A percentile compares a stretch with the other conserved stretches of the same genome.
phyloP scores from a whole-genome alignment of 352 stramenopile species.

The Lagenidium giganteum region DNA sequence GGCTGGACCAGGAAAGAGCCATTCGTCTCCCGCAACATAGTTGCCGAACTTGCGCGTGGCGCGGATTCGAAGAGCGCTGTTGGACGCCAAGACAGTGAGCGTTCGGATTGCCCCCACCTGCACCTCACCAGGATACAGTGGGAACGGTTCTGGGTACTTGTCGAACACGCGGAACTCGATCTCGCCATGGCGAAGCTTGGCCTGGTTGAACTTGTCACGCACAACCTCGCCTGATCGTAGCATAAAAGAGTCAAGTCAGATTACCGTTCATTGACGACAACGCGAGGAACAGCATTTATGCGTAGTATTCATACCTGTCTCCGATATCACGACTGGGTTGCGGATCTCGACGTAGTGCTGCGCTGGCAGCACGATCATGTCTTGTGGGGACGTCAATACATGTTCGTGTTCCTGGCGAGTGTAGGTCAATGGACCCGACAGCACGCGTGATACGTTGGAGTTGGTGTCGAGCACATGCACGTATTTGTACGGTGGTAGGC shows the following conservation, averaged over 20 bases:
- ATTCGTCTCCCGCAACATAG: conserved; percentile 47
- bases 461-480: conserved; percentile 68
- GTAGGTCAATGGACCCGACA: conserved; percentile 52
- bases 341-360: conserved; percentile 59
- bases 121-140: conserved; percentile 47
- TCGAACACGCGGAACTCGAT: conserved; percentile 56
- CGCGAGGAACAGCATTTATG: too few relatives aligned
- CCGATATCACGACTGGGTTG: conserved; percentile 39
- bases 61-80: conserved; percentile 42
- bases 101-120: conserved; percentile 31
- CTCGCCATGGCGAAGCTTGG: conserved; percentile 58
- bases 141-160: conserved; percentile 52
- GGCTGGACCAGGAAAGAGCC: conserved; percentile 47
- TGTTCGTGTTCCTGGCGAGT: conserved; percentile 61
- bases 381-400: conserved; percentile 34
- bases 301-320: too few relatives aligned
- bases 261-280: too few relatives aligned
- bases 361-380: conserved; percentile 58
- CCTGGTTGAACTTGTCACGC: conserved; percentile 47
- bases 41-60: conserved; percentile 39
- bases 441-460: conserved; percentile 57
- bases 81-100: conserved; percentile 36
- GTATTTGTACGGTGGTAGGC: conserved; percentile 63
- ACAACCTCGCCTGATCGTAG: conserved; percentile 37
- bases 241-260: too few relatives aligned